These are phyloP conservation scores for Camellia granthamiana DNA, from an alignment of 148 eudicot genomes.

Conservation along the genomic window DNA sequence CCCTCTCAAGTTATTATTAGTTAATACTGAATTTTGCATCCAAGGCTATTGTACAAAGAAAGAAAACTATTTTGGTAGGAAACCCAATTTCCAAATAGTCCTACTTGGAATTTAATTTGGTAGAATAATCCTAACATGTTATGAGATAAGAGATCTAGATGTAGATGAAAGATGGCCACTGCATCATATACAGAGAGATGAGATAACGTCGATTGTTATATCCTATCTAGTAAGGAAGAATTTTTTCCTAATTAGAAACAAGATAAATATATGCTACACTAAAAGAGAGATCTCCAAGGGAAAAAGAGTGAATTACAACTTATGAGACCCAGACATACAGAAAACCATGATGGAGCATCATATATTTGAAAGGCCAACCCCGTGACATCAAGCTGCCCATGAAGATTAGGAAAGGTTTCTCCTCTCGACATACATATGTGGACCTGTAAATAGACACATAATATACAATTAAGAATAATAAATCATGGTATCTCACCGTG, in stretches of 20 bases:
- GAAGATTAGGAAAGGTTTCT: slow-evolving; percentile 87
- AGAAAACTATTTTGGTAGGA: too few relatives aligned
- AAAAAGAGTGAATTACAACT: neutral
- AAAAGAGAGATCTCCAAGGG: neutral
- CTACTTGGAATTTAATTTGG: neutral
- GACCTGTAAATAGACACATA: slow-evolving; percentile 44
- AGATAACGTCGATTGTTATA: neutral
- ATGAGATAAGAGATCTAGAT: neutral
- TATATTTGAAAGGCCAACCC: slow-evolving; percentile 82
- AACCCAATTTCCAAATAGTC: too few relatives aligned
- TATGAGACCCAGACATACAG: slow-evolving; percentile 46
- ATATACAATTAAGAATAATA: neutral
- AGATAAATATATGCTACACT: neutral
- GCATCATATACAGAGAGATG: neutral
- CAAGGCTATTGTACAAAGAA: too few relatives aligned
- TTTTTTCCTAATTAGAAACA: neutral
- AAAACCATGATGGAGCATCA: slow-evolving; percentile 86
- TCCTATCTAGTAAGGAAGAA: neutral
- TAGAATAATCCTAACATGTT: neutral
- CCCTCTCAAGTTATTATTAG: too few relatives aligned
- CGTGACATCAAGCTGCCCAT: slow-evolving; percentile 91
- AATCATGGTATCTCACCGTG: neutral
- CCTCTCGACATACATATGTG: slow-evolving; percentile 95
- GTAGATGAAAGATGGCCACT: neutral
- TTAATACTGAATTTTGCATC: too few relatives aligned